Conservation (phyloP, 371 early-diverging fungal genomes). For the Saksenaea vasiformis region DNA sequence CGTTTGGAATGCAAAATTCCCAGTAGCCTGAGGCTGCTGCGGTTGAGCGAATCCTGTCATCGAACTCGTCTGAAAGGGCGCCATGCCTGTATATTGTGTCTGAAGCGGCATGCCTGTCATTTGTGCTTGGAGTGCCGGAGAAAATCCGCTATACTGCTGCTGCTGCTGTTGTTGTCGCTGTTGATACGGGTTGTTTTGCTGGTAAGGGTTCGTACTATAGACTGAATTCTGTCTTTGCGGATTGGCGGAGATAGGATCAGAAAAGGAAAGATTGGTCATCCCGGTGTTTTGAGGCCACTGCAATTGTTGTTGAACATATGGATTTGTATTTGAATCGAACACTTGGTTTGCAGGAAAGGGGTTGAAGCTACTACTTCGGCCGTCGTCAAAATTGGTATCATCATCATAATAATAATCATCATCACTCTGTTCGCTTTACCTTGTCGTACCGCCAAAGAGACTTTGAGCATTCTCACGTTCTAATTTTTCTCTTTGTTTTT, state of each 20-base stretch:
- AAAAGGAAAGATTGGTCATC: slow-evolving; percentile 20
- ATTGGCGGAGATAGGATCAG: slow-evolving; percentile 39
- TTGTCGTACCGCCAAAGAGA: slow-evolving; percentile 26
- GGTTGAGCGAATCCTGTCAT: slow-evolving; percentile 6
- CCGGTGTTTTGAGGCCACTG: slow-evolving; percentile 22
- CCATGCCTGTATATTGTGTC: neutral
- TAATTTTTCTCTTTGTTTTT: slow-evolving; percentile 28
- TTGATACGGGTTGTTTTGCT: slow-evolving; percentile 38
- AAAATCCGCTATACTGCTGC: slow-evolving; percentile 13
- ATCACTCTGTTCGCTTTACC: slow-evolving; percentile 4
- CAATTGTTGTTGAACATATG: slow-evolving; percentile 16
- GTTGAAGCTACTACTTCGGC: slow-evolving; percentile 18
- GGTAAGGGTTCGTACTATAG: slow-evolving; percentile 34
- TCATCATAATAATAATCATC: no score
- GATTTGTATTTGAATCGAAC: slow-evolving; percentile 9
- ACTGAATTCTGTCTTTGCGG: slow-evolving; percentile 6
- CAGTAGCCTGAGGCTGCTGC: slow-evolving; percentile 8
- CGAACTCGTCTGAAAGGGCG: neutral
- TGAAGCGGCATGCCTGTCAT: neutral
- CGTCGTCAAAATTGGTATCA: neutral
- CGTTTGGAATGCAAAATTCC: neutral
- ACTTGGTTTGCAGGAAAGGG: slow-evolving; percentile 25
- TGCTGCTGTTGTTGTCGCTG: slow-evolving; percentile 27
- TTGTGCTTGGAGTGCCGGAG: neutral
- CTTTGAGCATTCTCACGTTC: slow-evolving; percentile 50